These are phyloP conservation scores for Blastomyces parvus DNA, from an alignment of 2,329 filamentous ascomycete species.

Conservation along the genomic window DNA sequence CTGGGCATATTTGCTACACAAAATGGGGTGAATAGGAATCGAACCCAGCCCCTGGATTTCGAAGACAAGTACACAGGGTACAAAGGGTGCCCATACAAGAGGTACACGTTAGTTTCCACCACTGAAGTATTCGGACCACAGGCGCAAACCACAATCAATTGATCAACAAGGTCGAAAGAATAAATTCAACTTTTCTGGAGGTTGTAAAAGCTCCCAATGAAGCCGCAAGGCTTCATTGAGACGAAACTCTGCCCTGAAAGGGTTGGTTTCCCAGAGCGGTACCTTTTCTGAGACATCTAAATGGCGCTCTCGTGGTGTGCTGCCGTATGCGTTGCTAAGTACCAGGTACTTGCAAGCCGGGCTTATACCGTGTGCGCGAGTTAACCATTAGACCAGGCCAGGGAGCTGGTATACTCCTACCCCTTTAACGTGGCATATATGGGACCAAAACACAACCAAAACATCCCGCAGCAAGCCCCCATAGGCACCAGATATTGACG, in stretches of 20 bases:
- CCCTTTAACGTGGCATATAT: background rate
- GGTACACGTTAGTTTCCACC: background rate
- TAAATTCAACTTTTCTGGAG: background rate
- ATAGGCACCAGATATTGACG: background rate
- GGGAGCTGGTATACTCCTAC: background rate
- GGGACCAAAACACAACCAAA: background rate
- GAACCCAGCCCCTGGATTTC: background rate
- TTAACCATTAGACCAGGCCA: constrained; percentile 8
- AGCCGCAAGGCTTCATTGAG: background rate
- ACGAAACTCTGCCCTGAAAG: constrained; percentile 8
- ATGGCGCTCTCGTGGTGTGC: constrained; percentile 2
- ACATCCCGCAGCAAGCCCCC: background rate
- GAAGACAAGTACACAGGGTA: background rate
- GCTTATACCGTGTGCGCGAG: constrained; percentile 6
- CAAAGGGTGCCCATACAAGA: background rate
- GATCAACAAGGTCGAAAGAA: background rate
- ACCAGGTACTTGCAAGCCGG: constrained; percentile 7
- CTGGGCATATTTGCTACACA: too few species aligned
- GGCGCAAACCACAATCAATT: background rate
- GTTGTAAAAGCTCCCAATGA: constrained; percentile 5
- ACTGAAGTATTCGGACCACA: background rate
- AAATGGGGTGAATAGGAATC: background rate
- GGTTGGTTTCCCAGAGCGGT: constrained; percentile 4
- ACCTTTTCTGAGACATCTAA: constrained; percentile 1
- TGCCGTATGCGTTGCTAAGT: constrained; percentile 7